These are phyloP conservation scores for Ogataea pilisensis DNA, from an alignment of 805 yeast genomes.

Conservation along the genomic window DNA sequence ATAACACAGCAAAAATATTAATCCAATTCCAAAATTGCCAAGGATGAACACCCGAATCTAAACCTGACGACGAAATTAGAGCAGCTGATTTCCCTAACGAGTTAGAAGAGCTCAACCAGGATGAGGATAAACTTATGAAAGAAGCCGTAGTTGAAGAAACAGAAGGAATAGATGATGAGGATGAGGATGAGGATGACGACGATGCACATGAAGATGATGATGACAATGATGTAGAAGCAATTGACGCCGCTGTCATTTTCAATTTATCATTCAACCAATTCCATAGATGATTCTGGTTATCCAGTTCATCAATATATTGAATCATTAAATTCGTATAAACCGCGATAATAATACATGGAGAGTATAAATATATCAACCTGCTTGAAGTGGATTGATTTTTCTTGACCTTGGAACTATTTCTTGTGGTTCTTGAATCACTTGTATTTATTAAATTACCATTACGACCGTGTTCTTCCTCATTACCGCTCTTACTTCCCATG, in stretches of 20 bases:
- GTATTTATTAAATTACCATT: neutral
- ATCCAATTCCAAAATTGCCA: slow-evolving; percentile 98
- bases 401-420: slow-evolving; percentile 9
- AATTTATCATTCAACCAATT: slow-evolving; percentile 29
- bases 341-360: slow-evolving; percentile 92
- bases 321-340: slow-evolving; percentile 92
- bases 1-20: slow-evolving; percentile 74
- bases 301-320: slow-evolving; percentile 78
- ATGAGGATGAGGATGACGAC: neutral
- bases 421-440: neutral
- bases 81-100: neutral
- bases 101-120: neutral
- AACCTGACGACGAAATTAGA: neutral
- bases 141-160: slow-evolving; percentile 1
- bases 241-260: slow-evolving; percentile 4
- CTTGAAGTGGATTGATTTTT: slow-evolving; percentile 32
- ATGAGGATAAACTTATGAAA: slow-evolving; percentile 3
- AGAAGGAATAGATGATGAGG: neutral
- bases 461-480: too few relatives aligned
- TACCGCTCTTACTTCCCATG: too few relatives aligned
- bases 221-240: slow-evolving; percentile 1
- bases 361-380: slow-evolving; percentile 72
- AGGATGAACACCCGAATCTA: slow-evolving; percentile 45
- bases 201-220: neutral
- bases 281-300: slow-evolving; percentile 42